These are phyloP conservation scores for Podochytrium sp. DNA, from an alignment of 192 early-diverging fungal species.

Conservation along the genomic window DNA sequence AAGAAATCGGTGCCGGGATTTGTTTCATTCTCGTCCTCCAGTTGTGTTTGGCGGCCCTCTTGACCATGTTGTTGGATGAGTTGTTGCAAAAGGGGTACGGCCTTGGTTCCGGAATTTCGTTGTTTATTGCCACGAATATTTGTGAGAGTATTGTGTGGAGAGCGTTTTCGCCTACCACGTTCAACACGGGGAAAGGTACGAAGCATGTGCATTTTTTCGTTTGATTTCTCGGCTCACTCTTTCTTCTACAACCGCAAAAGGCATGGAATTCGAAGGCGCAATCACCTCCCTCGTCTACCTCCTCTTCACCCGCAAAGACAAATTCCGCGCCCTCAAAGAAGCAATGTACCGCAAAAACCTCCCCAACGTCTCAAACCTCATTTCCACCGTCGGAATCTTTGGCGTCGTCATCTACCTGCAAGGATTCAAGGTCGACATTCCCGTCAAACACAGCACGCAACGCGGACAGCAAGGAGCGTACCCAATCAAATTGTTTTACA, in stretches of 20 bases:
- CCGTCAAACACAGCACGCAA: constrained; percentile 92
- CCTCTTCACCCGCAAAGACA: constrained; percentile 92
- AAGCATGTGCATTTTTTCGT: not conserved
- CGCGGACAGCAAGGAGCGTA: constrained; percentile 98
- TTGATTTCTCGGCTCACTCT: not conserved
- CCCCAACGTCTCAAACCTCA: constrained; percentile 76
- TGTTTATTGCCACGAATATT: constrained; percentile 99
- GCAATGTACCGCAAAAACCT: constrained; percentile 88
- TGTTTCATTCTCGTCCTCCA: constrained; percentile 95
- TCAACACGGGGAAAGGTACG: constrained; percentile 91
- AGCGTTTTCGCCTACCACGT: constrained; percentile 95
- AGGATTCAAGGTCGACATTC: constrained; percentile 99
- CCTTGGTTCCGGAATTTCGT: constrained; percentile 97
- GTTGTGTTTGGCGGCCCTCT: constrained; percentile 94
- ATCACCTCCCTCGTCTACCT: constrained; percentile 94
- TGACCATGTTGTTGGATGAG: constrained; percentile 98
- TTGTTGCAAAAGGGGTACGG: constrained; percentile 99
- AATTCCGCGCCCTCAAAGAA: constrained; percentile 95
- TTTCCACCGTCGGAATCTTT: constrained; percentile 84
- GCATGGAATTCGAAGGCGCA: constrained; percentile 98
- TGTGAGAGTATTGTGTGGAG: constrained; percentile 99
- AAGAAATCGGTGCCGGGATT: constrained; percentile 95
- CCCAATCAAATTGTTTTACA: constrained; percentile 99
- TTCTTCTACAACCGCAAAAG: constrained; percentile 26
- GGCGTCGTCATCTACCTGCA: constrained; percentile 83